Percentiles rank a stretch among this genome's conserved stretches.
phyloP scores from a whole-genome alignment of 345 rosid genomes.

The Murraya paniculata region DNA sequence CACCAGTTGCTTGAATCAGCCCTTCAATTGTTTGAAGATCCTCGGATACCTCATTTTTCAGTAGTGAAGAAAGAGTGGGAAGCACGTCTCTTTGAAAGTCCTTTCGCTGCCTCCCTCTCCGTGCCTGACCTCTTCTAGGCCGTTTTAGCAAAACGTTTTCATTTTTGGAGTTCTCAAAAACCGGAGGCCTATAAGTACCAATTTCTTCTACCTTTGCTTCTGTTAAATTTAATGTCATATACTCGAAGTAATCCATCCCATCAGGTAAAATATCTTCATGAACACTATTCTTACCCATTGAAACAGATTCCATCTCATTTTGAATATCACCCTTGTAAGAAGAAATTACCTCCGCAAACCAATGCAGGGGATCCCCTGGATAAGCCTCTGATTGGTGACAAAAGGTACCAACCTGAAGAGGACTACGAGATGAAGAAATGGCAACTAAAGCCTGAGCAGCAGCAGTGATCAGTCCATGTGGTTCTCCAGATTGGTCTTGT shows the following conservation, averaged over 20 bases:
- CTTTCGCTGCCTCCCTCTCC: conserved; percentile 68
- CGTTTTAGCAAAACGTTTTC: conserved; percentile 39
- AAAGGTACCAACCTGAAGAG: conserved; percentile 9
- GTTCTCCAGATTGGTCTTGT: conserved; percentile 18
- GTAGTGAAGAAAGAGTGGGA: conserved; percentile 55
- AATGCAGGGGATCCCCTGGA: conserved; percentile 38
- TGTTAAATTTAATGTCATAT: conserved; percentile 56
- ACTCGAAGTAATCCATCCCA: conserved; percentile 62
- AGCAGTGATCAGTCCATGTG: conserved; percentile 17
- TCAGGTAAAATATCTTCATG: conserved; percentile 14
- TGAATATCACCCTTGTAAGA: conserved; percentile 19
- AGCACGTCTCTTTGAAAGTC: conserved; percentile 80
- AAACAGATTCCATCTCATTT: conserved; percentile 11
- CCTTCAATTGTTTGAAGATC: conserved; percentile 74
- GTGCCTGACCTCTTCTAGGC: conserved; percentile 60
- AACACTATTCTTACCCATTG: conserved; percentile 8
- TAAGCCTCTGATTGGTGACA: conserved; percentile 17
- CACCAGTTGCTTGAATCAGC: conserved; percentile 61
- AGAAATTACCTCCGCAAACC: conserved; percentile 62
- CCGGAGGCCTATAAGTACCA: conserved; percentile 32
- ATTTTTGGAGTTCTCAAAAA: conserved; percentile 30
- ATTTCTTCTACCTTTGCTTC: conserved; percentile 46
- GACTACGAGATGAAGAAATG: conserved; percentile 39
- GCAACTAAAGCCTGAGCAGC: conserved; percentile 70
- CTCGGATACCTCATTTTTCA: conserved; percentile 63